Conservation (phyloP, 1,284 basidiomycete species). For the Leccinum pachyderme region DNA sequence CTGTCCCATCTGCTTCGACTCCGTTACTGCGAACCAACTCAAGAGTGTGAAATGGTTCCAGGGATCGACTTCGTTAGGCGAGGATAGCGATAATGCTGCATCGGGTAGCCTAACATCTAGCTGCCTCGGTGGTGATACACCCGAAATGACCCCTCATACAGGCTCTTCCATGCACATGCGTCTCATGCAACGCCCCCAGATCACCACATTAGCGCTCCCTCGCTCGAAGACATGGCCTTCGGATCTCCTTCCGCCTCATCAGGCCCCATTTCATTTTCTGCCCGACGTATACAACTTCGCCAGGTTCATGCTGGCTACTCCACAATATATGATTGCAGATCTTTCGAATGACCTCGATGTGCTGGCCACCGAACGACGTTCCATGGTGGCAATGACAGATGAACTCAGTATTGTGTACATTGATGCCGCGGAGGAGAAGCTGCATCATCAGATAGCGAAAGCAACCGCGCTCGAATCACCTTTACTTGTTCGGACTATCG, state of each 20-base stretch:
- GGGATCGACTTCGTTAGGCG: slow-evolving; percentile 37
- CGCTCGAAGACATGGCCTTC: slow-evolving; percentile 93
- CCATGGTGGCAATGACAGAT: slow-evolving; percentile 66
- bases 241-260: slow-evolving; percentile 84
- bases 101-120: slow-evolving; percentile 48
- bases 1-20: slow-evolving; percentile 97
- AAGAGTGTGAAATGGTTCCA: slow-evolving; percentile 90
- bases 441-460: slow-evolving; percentile 76
- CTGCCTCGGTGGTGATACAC: slow-evolving; percentile 26
- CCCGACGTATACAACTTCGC: slow-evolving; percentile 89
- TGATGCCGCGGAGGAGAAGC: slow-evolving; percentile 72
- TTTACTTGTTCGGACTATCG: slow-evolving; percentile 52
- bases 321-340: slow-evolving; percentile 75
- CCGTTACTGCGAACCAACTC: slow-evolving; percentile 86
- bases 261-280: slow-evolving; percentile 93
- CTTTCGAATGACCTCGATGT: slow-evolving; percentile 76
- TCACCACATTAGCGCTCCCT: slow-evolving; percentile 94
- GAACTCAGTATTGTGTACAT: slow-evolving; percentile 80
- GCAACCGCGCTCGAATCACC: slow-evolving; percentile 72
- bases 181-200: slow-evolving; percentile 89
- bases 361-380: slow-evolving; percentile 65
- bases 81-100: slow-evolving; percentile 38
- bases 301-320: slow-evolving; percentile 96
- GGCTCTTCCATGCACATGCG: slow-evolving; percentile 78
- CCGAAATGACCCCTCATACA: slow-evolving; percentile 38